Percentiles rank a stretch among this genome's conserved stretches.
phyloP scores from a whole-genome alignment of 2,329 filamentous ascomycete genomes.

The Diaporthe velutina region DNA sequence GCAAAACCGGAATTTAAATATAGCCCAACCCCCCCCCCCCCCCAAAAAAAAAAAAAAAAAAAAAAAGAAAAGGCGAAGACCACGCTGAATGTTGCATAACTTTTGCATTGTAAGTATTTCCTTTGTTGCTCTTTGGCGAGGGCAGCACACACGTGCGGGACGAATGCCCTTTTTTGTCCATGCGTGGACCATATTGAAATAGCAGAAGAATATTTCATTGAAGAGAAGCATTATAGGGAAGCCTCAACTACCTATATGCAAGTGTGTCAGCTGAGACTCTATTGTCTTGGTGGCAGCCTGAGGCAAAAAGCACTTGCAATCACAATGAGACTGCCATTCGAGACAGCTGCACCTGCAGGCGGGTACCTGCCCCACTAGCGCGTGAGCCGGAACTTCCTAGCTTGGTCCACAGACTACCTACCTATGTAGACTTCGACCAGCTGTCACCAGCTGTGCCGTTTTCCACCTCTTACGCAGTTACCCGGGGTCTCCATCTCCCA shows the following conservation, averaged over 20 bases:
- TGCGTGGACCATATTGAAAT: too few relatives aligned
- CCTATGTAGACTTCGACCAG: slow-evolving; percentile 17
- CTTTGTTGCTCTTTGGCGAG: too few relatives aligned
- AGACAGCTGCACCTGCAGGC: neutral
- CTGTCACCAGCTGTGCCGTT: slow-evolving; percentile 29
- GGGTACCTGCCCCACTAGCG: slow-evolving; percentile 1
- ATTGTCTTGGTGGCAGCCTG: neutral
- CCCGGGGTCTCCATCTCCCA: slow-evolving; percentile 11
- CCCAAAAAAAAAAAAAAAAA: too few relatives aligned
- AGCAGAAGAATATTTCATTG: neutral
- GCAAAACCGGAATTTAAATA: too few relatives aligned
- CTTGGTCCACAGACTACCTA: neutral
- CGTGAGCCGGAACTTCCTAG: neutral
- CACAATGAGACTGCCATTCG: too few relatives aligned
- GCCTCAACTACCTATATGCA: neutral
- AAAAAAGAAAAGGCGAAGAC: too few relatives aligned
- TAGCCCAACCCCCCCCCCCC: too few relatives aligned
- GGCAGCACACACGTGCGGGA: too few relatives aligned
- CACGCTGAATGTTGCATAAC: too few relatives aligned
- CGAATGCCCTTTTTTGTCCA: too few relatives aligned
- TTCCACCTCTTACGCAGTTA: slow-evolving; percentile 8
- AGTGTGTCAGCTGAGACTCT: neutral
- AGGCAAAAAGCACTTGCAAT: neutral
- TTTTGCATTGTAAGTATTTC: too few relatives aligned
- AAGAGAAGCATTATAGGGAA: neutral